phyloP scores from a whole-genome alignment of 192 early-diverging fungal species.

The Cladochytrium replicatum region DNA sequence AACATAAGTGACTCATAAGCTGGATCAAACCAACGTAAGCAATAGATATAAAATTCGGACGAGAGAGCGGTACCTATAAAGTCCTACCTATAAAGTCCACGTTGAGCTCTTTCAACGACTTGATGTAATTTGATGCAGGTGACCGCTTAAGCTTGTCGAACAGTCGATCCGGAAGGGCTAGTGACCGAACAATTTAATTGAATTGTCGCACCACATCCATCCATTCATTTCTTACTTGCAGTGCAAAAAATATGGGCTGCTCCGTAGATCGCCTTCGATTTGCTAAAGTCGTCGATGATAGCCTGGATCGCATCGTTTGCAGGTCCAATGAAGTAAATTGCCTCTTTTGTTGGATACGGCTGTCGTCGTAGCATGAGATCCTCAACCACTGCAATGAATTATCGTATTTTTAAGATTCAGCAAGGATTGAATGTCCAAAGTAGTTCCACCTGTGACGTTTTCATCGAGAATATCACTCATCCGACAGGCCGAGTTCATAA shows the following conservation, averaged over 20 bases:
- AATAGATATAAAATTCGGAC: not conserved
- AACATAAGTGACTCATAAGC: conserved; percentile 40
- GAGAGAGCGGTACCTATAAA: not conserved
- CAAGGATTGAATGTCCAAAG: not conserved
- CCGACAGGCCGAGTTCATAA: conserved; percentile 14
- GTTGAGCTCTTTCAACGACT: conserved; percentile 32
- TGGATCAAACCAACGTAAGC: conserved; percentile 2
- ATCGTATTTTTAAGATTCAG: not conserved
- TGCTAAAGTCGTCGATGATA: conserved; percentile 39
- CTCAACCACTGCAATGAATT: conserved; percentile 38
- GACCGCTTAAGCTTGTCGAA: conserved; percentile 52
- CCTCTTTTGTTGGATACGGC: conserved; percentile 44
- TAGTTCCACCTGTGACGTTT: conserved; percentile 18
- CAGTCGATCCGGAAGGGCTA: conserved; percentile 56
- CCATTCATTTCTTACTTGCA: conserved; percentile 16
- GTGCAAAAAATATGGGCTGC: conserved; percentile 44
- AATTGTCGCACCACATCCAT: conserved; percentile 1
- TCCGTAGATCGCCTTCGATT: conserved; percentile 38
- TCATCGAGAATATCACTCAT: conserved; percentile 26
- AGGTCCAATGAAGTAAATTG: conserved; percentile 50
- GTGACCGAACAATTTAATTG: conserved; percentile 2
- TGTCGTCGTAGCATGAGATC: conserved; percentile 34
- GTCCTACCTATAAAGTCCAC: conserved; percentile 41
- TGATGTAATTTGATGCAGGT: conserved; percentile 23
- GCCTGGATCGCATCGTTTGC: conserved; percentile 25